These are phyloP conservation scores for Tetraselmis chui DNA, from an alignment of 139 green algal genomes.

Conservation along the genomic window DNA sequence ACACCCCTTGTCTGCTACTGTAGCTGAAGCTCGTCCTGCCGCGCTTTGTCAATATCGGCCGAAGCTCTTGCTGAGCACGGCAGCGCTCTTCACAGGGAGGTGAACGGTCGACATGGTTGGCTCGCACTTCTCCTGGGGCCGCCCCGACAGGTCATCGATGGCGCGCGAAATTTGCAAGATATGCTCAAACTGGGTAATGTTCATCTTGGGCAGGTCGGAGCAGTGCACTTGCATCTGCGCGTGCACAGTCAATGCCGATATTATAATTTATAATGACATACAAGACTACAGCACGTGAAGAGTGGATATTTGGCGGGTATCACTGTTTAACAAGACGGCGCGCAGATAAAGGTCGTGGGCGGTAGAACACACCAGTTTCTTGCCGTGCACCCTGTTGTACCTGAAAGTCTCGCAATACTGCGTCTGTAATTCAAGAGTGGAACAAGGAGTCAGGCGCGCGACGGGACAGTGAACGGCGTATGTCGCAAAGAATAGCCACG, in stretches of 20 bases:
- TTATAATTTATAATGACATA: too few relatives aligned
- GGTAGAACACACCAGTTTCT: neutral
- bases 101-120: neutral
- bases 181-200: neutral
- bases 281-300: too few relatives aligned
- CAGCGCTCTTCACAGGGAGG: neutral
- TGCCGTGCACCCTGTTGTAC: neutral
- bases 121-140: neutral
- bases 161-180: neutral
- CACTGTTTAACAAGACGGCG: too few relatives aligned
- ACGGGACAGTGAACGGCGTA: too few relatives aligned
- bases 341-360: too few relatives aligned
- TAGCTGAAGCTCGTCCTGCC: too few relatives aligned
- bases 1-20: too few relatives aligned
- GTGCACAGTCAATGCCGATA: too few relatives aligned
- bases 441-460: too few relatives aligned
- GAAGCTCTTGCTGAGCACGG: neutral
- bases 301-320: too few relatives aligned
- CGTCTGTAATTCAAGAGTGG: too few relatives aligned
- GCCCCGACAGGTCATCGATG: neutral
- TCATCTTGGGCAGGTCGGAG: neutral
- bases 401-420: neutral
- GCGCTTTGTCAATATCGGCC: neutral
- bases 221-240: neutral
- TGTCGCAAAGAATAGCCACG: too few relatives aligned